These are phyloP conservation scores for Euphorbia corollata DNA, from an alignment of 441 rosid species.

Conservation along the genomic window DNA sequence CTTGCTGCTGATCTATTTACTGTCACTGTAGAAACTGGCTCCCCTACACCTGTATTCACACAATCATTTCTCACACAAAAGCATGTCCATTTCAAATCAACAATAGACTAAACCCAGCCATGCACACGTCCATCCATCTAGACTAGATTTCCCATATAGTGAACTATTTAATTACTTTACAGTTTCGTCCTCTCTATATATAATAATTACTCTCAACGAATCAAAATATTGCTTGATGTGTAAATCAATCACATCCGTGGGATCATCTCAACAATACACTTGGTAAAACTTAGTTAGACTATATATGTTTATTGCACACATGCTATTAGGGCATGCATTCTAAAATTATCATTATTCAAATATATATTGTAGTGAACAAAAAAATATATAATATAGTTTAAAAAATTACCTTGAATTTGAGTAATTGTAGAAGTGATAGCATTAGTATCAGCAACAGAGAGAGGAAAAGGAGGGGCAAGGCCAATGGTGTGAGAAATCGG, in stretches of 20 bases:
- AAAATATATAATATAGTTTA: too few species aligned
- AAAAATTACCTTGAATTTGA: conserved; percentile 51
- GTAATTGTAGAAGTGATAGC: conserved; percentile 30
- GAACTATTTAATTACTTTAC: conserved; percentile 7
- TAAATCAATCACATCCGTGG: conserved; percentile 18
- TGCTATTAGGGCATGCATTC: conserved; percentile 11
- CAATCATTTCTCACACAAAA: conserved; percentile 4
- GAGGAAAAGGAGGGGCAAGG: conserved; percentile 23
- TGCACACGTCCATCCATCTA: conserved; percentile 42
- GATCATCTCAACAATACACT: neutral
- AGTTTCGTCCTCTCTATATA: conserved; percentile 15
- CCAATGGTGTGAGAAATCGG: conserved; percentile 23
- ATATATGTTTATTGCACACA: neutral
- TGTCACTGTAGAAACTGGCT: neutral
- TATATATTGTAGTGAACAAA: neutral
- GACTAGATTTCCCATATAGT: conserved; percentile 19
- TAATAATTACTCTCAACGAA: neutral
- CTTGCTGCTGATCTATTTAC: conserved; percentile 21
- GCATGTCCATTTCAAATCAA: conserved; percentile 11
- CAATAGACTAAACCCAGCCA: conserved; percentile 23
- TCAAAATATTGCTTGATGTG: conserved; percentile 9
- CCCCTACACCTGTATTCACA: conserved; percentile 28
- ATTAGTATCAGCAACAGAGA: conserved; percentile 22
- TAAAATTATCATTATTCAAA: too few species aligned
- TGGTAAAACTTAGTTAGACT: neutral